Evolutionary conservation across 345 rosid genomes (phyloP).

Genomic region (Arabis alpina): DNA sequence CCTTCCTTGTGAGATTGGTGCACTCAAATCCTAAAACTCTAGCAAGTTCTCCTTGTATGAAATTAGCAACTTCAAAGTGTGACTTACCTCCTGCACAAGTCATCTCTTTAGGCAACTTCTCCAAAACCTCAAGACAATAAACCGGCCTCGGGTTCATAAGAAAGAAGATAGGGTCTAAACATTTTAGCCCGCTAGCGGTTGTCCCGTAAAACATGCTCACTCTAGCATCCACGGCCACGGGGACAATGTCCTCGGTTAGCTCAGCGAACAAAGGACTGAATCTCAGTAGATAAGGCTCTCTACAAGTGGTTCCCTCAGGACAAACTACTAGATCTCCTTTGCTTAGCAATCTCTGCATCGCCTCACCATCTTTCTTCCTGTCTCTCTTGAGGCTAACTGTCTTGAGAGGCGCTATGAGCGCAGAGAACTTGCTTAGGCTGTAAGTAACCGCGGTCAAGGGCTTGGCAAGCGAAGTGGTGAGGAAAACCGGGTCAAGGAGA

Average conservation of each 20-base stretch:
- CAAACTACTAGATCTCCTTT: slow-evolving; percentile 90
- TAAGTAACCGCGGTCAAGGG: slow-evolving; percentile 89
- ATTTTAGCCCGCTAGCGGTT: slow-evolving; percentile 87
- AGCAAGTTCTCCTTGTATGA: slow-evolving; percentile 72
- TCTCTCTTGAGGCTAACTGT: slow-evolving; percentile 85
- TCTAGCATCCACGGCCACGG: slow-evolving; percentile 67
- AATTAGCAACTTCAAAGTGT: slow-evolving; percentile 77
- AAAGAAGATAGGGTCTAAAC: slow-evolving; percentile 84
- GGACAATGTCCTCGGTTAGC: slow-evolving; percentile 81
- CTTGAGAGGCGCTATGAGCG: slow-evolving; percentile 74
- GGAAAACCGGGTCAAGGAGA: slow-evolving; percentile 85
- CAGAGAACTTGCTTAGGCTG: slow-evolving; percentile 88
- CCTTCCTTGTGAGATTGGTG: slow-evolving; percentile 80
- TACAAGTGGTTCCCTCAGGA: slow-evolving; percentile 96
- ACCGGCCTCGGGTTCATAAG: slow-evolving; percentile 85
- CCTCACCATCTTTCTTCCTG: slow-evolving; percentile 62
- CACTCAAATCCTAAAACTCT: slow-evolving; percentile 88
- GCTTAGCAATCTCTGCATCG: slow-evolving; percentile 66
- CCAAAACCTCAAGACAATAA: slow-evolving; percentile 61
- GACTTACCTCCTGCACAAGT: slow-evolving; percentile 69
- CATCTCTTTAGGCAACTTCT: slow-evolving; percentile 56
- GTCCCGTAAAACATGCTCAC: slow-evolving; percentile 92
- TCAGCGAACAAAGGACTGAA: slow-evolving; percentile 94
- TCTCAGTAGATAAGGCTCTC: slow-evolving; percentile 87
- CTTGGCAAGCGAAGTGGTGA: slow-evolving; percentile 58